Base-by-base conservation (phyloP, 352 stramenopile genomes). In the Pythium rhizo-oryzae region DNA sequence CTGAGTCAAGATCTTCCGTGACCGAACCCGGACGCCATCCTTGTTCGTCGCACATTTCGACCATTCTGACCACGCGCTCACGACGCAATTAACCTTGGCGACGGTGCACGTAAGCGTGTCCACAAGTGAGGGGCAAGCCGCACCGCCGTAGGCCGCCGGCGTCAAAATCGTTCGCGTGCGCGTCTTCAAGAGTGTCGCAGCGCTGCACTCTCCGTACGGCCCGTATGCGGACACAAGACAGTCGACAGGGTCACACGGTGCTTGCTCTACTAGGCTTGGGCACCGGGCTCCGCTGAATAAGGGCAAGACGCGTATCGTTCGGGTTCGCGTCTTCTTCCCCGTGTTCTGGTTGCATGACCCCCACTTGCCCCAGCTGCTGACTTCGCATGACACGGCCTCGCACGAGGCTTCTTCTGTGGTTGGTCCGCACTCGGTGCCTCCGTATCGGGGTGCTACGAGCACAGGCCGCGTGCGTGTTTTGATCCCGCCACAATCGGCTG, bases 241-340 rank as follows among this genome's bases (percentile, higher is more conserved):
- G 13, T 76, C 41, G 9, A 87, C 71, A 0, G 78, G 60, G 51
- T 88, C 78, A 24, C 83, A 91, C 8, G 54, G 35, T 6, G 67
- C 74, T 9, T 65, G 59, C 16, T 89, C 65, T 0, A 55, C 74
- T 11, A 90, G 71, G 1, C 54, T 46, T 0, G 72, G 76, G 18
- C 83, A 91, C 43, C 72, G 66, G 8, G 67, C 64, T 19, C 81
- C 83, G 7, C 81, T 79, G 51, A 85, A 89, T 39, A 82, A 46
- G 7, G 82, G 78, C 5, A 47, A 13, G 30, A 81, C 74, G 13
- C 74, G 62, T 28, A 85, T 66, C 2, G 11, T 59, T 13, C 82
- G 74, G 0, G 69, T 73, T 16, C 77, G 72, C 0, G 69, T 72
- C 64, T 89, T 87, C 24, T 69, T 74, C 1, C 65, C 62, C 6